A percentile compares a stretch with the other conserved stretches of the same genome.
Evolutionary conservation across 805 yeast genomes (phyloP).

Genomic region (Barnettozyma pratensis): DNA sequence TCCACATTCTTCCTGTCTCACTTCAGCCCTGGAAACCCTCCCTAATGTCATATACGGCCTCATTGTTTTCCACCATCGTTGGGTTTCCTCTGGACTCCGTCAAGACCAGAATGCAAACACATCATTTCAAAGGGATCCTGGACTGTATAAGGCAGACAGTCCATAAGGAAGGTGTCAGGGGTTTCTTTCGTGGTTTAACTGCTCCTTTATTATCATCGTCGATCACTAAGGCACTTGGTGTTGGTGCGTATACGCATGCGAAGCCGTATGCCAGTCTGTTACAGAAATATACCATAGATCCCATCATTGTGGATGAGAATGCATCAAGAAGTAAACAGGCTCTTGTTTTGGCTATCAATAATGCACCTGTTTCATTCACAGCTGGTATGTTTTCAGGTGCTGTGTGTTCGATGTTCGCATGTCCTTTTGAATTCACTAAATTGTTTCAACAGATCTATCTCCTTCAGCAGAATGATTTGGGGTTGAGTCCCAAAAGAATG

Average conservation of each 20-base stretch:
- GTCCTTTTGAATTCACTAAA: conserved; percentile 85
- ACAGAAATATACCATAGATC: conserved; percentile 16
- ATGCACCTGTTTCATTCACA: conserved; percentile 33
- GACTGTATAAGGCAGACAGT: conserved; percentile 56
- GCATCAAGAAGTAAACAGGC: conserved; percentile 11
- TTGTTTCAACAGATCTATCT: conserved; percentile 68
- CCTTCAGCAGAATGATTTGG: conserved; percentile 28
- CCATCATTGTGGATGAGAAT: conserved; percentile 7
- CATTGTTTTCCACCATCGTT: conserved; percentile 57
- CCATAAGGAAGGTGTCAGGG: conserved; percentile 56
- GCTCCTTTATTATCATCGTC: conserved; percentile 71
- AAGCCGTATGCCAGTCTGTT: conserved; percentile 37
- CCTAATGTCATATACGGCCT: conserved; percentile 58
- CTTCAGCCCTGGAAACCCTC: conserved; percentile 52
- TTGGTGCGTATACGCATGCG: conserved; percentile 52
- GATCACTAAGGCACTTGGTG: conserved; percentile 58
- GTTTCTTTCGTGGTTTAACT: conserved; percentile 70
- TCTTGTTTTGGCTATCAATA: conserved; percentile 25
- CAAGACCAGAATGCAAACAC: conserved; percentile 82
- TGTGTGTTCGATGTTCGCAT: conserved; percentile 56
- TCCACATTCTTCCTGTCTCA: conserved; percentile 41
- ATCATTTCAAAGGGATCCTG: conserved; percentile 49
- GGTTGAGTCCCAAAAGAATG: conserved; percentile 28
- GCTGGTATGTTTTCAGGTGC: conserved; percentile 64
- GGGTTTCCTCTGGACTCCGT: conserved; percentile 87